Conservation (phyloP, 2,329 filamentous ascomycete species). For the Apiospora marii region DNA sequence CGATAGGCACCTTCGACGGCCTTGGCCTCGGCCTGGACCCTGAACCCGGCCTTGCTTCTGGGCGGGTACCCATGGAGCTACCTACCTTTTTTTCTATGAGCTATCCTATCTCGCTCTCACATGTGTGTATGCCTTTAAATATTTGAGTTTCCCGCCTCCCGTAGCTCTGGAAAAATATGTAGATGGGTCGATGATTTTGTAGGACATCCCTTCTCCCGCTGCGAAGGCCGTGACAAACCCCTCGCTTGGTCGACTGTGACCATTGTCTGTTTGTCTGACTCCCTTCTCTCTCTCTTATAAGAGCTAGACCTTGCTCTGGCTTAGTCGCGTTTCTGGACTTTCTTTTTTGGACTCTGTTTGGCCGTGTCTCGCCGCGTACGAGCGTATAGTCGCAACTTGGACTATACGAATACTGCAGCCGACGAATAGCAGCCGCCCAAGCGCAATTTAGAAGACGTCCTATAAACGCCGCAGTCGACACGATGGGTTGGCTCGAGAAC, state of each 20-base stretch:
- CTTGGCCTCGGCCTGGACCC: constrained; percentile 15
- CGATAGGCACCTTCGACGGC: background rate
- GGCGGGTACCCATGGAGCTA: background rate
- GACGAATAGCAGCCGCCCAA: background rate
- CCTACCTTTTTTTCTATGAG: background rate
- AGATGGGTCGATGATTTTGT: constrained; percentile 12
- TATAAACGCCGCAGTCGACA: constrained; percentile 26
- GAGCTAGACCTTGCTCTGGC: background rate
- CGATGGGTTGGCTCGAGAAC: constrained; percentile 58
- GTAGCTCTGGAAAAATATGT: background rate
- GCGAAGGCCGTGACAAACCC: constrained; percentile 9
- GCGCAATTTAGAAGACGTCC: background rate
- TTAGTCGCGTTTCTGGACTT: background rate
- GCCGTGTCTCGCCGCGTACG: background rate
- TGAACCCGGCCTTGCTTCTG: constrained; percentile 9
- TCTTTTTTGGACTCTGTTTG: background rate
- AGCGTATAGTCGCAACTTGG: background rate
- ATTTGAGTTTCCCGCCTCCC: constrained; percentile 1
- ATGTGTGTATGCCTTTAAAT: constrained; percentile 13
- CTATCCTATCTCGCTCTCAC: background rate
- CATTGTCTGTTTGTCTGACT: background rate
- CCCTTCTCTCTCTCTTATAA: background rate
- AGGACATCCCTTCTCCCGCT: background rate
- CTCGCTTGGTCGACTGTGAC: background rate
- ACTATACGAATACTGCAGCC: background rate